Conservation (phyloP, 768 basidiomycete species). For the Mycena latifolia region DNA sequence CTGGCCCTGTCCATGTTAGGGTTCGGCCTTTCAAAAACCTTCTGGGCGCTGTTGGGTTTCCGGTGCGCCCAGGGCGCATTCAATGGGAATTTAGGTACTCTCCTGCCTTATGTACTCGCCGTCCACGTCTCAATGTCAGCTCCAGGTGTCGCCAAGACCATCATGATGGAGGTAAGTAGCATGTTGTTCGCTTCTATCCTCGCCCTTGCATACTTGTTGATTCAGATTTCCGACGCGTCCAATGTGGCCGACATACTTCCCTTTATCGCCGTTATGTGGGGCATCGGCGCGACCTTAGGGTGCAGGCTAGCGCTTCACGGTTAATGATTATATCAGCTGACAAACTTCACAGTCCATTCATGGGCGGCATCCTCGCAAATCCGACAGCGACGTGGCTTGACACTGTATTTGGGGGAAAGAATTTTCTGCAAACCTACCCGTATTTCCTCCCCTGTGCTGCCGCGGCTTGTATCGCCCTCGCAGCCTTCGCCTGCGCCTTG, state of each 20-base stretch:
- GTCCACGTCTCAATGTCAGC: background rate
- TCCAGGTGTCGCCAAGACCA: slow-evolving; percentile 18
- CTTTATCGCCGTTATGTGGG: slow-evolving; percentile 5
- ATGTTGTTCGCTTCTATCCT: background rate
- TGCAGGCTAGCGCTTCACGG: background rate
- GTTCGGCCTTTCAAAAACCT: slow-evolving; percentile 41
- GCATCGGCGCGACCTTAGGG: slow-evolving; percentile 22
- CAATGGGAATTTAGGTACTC: slow-evolving; percentile 27
- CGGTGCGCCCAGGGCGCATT: slow-evolving; percentile 31
- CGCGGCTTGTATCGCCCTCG: slow-evolving; percentile 23
- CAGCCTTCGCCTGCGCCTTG: slow-evolving; percentile 25
- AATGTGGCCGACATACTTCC: slow-evolving; percentile 23
- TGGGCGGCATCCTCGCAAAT: slow-evolving; percentile 21
- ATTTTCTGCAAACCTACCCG: slow-evolving; percentile 27
- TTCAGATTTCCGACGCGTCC: slow-evolving; percentile 22
- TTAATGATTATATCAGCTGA: background rate
- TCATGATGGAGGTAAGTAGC: slow-evolving; percentile 21
- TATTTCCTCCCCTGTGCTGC: slow-evolving; percentile 38
- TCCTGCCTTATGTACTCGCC: background rate
- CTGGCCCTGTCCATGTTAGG: slow-evolving; percentile 35
- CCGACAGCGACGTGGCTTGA: slow-evolving; percentile 23
- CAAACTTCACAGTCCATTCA: slow-evolving; percentile 10
- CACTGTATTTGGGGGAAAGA: too few relatives aligned
- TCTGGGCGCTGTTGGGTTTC: slow-evolving; percentile 27
- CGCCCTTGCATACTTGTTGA: background rate